These are phyloP conservation scores for Apiotrichum sp. DNA, from an alignment of 1,284 basidiomycete genomes.

Conservation along the genomic window DNA sequence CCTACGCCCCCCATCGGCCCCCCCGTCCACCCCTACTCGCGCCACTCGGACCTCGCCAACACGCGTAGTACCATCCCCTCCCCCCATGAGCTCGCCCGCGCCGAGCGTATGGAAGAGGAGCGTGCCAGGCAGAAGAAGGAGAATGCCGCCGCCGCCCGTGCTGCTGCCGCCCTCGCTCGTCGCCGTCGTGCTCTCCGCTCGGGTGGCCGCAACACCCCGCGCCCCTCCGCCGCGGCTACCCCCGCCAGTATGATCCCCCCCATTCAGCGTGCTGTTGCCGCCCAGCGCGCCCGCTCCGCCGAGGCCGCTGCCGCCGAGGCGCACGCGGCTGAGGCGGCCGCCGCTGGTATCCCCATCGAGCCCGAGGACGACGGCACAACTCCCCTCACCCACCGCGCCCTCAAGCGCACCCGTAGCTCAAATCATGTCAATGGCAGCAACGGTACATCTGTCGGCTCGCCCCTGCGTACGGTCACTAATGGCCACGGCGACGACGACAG, in stretches of 20 bases:
- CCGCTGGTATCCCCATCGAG: conserved; percentile 6
- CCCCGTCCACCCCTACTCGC: conserved; percentile 30
- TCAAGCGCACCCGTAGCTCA: conserved; percentile 30
- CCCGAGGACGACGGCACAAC: conserved; percentile 39
- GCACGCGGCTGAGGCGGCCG: conserved; percentile 3
- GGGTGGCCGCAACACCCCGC: conserved; percentile 5
- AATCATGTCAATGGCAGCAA: conserved; percentile 14
- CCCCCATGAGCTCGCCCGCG: conserved; percentile 23
- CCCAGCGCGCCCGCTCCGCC: conserved; percentile 15
- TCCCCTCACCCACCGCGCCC: conserved; percentile 8
- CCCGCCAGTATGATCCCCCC: conserved; percentile 18
- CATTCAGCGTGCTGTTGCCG: conserved; percentile 16
- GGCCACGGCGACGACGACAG: conserved; percentile 9
- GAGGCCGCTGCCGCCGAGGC: conserved; percentile 12
- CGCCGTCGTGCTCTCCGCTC: conserved; percentile 15
- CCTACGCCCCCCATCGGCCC: conserved; percentile 6
- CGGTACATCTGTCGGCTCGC: conserved; percentile 18
- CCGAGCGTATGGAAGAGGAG: conserved; percentile 24
- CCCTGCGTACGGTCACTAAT: conserved; percentile 24
- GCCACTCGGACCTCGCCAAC: conserved; percentile 27
- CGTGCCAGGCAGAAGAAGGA: conserved; percentile 29
- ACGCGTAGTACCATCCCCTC: conserved; percentile 28
- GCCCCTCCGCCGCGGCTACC: conserved; percentile 8
- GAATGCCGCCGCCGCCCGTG: conserved; percentile 26
- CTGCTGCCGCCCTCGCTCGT: conserved; percentile 21